phyloP scores from a whole-genome alignment of 352 stramenopile species.

The Phytopythium sindhum region DNA sequence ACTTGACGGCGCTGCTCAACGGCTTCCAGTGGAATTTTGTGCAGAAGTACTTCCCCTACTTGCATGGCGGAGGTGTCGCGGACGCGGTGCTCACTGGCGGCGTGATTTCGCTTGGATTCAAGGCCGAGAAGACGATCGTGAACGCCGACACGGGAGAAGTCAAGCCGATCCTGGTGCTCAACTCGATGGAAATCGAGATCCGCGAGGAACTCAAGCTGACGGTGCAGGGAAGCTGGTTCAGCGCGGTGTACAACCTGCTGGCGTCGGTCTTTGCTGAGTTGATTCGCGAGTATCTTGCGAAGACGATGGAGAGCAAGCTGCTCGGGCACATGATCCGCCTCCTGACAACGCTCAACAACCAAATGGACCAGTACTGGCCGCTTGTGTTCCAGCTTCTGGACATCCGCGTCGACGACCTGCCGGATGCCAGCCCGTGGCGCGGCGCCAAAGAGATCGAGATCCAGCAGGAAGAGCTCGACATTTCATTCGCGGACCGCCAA shows the following conservation, averaged over 20 bases:
- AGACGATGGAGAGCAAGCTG: slow-evolving; percentile 82
- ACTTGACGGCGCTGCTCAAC: slow-evolving; percentile 76
- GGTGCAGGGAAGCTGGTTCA: slow-evolving; percentile 85
- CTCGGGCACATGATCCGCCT: slow-evolving; percentile 82
- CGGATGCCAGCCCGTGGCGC: slow-evolving; percentile 70
- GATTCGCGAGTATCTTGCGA: slow-evolving; percentile 81
- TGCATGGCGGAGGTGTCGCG: slow-evolving; percentile 71
- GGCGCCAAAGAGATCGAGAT: slow-evolving; percentile 73
- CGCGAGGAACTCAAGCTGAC: slow-evolving; percentile 78
- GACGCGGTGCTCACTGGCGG: slow-evolving; percentile 70
- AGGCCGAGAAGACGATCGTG: slow-evolving; percentile 67
- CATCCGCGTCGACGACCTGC: slow-evolving; percentile 76
- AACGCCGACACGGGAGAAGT: slow-evolving; percentile 60
- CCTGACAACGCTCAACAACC: slow-evolving; percentile 73
- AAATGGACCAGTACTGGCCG: slow-evolving; percentile 86
- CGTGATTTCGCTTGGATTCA: slow-evolving; percentile 77
- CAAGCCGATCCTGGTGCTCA: slow-evolving; percentile 68
- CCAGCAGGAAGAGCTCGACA: slow-evolving; percentile 67
- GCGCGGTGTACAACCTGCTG: slow-evolving; percentile 79
- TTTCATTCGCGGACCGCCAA: slow-evolving; percentile 40
- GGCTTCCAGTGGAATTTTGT: slow-evolving; percentile 85
- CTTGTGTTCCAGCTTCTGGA: slow-evolving; percentile 79
- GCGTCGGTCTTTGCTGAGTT: slow-evolving; percentile 69
- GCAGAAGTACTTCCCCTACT: slow-evolving; percentile 84
- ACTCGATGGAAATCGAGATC: slow-evolving; percentile 84